phyloP scores from a whole-genome alignment of 257 asterid species.

The Hygrophila difformis region DNA sequence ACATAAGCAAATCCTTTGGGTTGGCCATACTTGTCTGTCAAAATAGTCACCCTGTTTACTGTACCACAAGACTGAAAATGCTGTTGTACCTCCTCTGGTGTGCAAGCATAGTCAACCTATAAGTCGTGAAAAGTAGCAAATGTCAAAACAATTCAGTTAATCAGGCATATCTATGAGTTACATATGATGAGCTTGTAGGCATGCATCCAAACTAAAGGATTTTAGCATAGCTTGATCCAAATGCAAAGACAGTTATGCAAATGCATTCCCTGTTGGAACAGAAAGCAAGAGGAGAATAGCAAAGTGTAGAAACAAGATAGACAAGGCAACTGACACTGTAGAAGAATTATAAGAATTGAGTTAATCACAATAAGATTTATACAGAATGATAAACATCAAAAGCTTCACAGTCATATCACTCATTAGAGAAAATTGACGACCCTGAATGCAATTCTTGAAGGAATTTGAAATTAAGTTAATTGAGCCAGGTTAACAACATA shows the following conservation, averaged over 20 bases:
- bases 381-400: no score
- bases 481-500: no score
- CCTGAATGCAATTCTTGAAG: no score
- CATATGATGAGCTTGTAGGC: neutral
- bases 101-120: slow-evolving; percentile 8
- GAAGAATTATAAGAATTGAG: neutral
- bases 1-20: slow-evolving; percentile 11
- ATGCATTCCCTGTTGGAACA: slow-evolving; percentile 6
- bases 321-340: neutral
- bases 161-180: neutral
- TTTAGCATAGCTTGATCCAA: slow-evolving; percentile 5
- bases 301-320: no score
- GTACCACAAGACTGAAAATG: no score
- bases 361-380: neutral
- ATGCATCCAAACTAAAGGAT: neutral
- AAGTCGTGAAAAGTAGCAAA: neutral
- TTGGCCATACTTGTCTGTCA: slow-evolving; percentile 5
- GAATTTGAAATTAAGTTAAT: no score
- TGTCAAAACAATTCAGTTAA: neutral
- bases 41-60: no score
- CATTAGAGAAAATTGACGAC: no score
- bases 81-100: no score
- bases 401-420: no score
- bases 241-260: neutral
- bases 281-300: neutral